phyloP scores from a whole-genome alignment of 331 rosid species.

The Pyrus hybrid region DNA sequence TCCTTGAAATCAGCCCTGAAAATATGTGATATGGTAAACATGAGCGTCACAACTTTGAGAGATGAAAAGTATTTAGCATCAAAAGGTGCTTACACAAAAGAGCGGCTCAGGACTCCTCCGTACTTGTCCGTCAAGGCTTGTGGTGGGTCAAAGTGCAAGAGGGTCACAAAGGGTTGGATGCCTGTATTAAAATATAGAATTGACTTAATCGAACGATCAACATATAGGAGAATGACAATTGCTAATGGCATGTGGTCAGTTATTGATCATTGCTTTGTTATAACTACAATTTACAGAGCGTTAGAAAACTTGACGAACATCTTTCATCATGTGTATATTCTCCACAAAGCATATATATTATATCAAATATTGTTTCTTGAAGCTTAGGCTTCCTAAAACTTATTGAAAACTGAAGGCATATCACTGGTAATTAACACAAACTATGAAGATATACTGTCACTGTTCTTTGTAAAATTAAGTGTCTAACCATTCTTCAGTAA shows the following conservation, averaged over 20 bases:
- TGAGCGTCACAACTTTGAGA: neutral
- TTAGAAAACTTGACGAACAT: too few relatives aligned
- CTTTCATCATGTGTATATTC: too few relatives aligned
- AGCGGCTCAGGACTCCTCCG: slow-evolving; percentile 11
- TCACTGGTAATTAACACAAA: too few relatives aligned
- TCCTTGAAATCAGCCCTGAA: slow-evolving; percentile 24
- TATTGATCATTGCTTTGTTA: too few relatives aligned
- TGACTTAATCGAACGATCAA: neutral
- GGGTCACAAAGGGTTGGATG: slow-evolving; percentile 26
- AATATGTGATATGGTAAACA: neutral
- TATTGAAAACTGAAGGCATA: too few relatives aligned
- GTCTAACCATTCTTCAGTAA: neutral
- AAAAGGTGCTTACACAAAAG: slow-evolving; percentile 10
- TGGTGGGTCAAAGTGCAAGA: slow-evolving; percentile 26
- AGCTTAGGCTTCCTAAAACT: too few relatives aligned
- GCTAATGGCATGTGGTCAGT: too few relatives aligned
- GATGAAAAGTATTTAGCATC: neutral
- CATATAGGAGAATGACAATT: neutral
- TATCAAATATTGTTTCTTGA: too few relatives aligned
- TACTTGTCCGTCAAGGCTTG: slow-evolving; percentile 20
- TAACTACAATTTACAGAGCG: too few relatives aligned
- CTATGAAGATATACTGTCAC: too few relatives aligned
- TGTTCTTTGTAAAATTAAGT: too few relatives aligned
- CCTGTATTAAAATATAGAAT: slow-evolving; percentile 2
- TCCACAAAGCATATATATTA: too few relatives aligned